phyloP scores from a whole-genome alignment of 2,329 filamentous ascomycete species.

The Diplodia seriata region DNA sequence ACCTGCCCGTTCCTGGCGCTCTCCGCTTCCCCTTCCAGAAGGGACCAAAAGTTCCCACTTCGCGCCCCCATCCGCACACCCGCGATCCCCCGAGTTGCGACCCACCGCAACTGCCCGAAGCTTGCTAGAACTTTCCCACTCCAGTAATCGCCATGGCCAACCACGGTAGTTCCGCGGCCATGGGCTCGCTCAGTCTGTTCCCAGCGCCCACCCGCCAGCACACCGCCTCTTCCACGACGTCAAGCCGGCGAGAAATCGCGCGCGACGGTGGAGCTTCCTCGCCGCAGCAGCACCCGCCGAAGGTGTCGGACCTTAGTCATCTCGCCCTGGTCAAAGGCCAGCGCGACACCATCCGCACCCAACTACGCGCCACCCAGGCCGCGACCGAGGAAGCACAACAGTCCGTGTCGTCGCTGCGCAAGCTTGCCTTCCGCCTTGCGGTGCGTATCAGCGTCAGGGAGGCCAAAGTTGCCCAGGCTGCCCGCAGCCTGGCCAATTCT shows the following conservation, averaged over 20 bases:
- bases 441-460: constrained; percentile 51
- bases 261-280: constrained; percentile 17
- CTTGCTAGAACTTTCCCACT: constrained; percentile 11
- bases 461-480: constrained; percentile 45
- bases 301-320: constrained; percentile 35
- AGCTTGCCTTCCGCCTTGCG: constrained; percentile 48
- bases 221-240: constrained; percentile 30
- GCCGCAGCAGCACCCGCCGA: constrained; percentile 8
- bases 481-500: constrained; percentile 43
- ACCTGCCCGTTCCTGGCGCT: not conserved
- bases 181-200: constrained; percentile 26
- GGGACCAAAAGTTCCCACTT: constrained; percentile 3
- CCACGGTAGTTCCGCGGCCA: constrained; percentile 19
- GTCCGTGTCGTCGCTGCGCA: constrained; percentile 45
- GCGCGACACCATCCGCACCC: constrained; percentile 42
- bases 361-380: constrained; percentile 45
- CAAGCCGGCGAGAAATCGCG: constrained; percentile 21
- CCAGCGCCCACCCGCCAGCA: constrained; percentile 24
- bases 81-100: constrained; percentile 25
- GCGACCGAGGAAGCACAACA: constrained; percentile 46
- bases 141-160: constrained; percentile 17
- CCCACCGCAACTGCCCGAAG: constrained; percentile 22
- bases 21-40: constrained; percentile 14
- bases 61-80: constrained; percentile 16
- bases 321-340: constrained; percentile 47